phyloP scores from a whole-genome alignment of 176 grass and related monocot species.

The Leersia perrieri region DNA sequence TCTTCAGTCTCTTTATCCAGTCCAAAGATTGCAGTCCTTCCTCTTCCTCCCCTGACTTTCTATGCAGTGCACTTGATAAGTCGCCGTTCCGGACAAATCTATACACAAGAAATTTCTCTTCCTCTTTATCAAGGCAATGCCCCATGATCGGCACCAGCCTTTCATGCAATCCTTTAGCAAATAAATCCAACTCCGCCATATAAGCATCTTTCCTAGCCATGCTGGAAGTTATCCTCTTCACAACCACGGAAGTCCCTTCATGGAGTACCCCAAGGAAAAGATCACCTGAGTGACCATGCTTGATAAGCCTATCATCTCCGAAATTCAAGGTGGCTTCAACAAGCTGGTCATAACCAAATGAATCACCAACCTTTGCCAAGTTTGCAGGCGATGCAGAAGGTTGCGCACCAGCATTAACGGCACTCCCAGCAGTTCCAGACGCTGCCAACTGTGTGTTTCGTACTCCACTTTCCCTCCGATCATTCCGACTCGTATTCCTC shows the following conservation, averaged over 20 bases:
- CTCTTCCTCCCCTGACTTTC: slow-evolving; percentile 69
- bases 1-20: slow-evolving; percentile 99
- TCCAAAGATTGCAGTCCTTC: slow-evolving; percentile 88
- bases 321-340: slow-evolving; percentile 52
- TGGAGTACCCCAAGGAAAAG: slow-evolving; percentile 71
- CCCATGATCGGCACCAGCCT: slow-evolving; percentile 79
- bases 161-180: slow-evolving; percentile 64
- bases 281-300: slow-evolving; percentile 72
- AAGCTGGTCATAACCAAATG: slow-evolving; percentile 68
- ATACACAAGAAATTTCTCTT: slow-evolving; percentile 90
- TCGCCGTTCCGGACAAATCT: slow-evolving; percentile 76
- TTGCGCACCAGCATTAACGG: slow-evolving; percentile 33
- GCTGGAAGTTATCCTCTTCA: slow-evolving; percentile 62
- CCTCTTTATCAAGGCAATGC: slow-evolving; percentile 64
- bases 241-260: slow-evolving; percentile 54
- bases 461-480: slow-evolving; percentile 29
- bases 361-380: slow-evolving; percentile 65
- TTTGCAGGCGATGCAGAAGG: slow-evolving; percentile 38
- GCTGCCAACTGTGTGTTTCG: slow-evolving; percentile 1
- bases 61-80: slow-evolving; percentile 65
- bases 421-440: background rate
- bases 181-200: slow-evolving; percentile 71
- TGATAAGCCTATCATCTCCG: slow-evolving; percentile 68
- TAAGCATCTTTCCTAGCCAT: slow-evolving; percentile 61
- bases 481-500: slow-evolving; percentile 16